Percentiles rank a stretch among this genome's conserved stretches.
phyloP scores from a whole-genome alignment of 805 yeast species.

The Yarrowia sp. region DNA sequence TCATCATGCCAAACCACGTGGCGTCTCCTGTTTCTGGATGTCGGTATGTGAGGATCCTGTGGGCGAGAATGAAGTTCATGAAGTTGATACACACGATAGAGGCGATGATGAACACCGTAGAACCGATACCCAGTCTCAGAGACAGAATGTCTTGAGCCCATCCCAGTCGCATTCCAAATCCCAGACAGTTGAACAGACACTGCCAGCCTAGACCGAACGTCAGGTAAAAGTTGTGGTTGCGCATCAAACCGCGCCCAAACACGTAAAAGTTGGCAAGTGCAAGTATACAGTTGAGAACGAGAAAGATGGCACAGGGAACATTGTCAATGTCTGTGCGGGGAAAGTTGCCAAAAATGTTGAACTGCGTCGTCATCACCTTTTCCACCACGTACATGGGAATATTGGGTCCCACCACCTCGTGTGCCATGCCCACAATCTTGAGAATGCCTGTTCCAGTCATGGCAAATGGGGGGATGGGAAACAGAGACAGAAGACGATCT shows the following conservation, averaged over 20 bases:
- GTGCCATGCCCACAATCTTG: slow-evolving; percentile 6
- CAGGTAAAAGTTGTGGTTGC: slow-evolving; percentile 68
- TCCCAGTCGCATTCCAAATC: slow-evolving; percentile 62
- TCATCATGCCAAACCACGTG: slow-evolving; percentile 56
- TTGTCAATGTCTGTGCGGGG: slow-evolving; percentile 58
- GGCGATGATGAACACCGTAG: slow-evolving; percentile 61
- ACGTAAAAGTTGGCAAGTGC: slow-evolving; percentile 57
- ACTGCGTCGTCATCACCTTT: slow-evolving; percentile 44
- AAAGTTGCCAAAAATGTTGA: slow-evolving; percentile 65
- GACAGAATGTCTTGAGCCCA: slow-evolving; percentile 63
- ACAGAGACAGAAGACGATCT: not conserved
- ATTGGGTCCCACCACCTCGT: not conserved
- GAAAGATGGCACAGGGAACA: slow-evolving; percentile 66
- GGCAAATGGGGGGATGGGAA: slow-evolving; percentile 11
- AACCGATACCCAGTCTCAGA: slow-evolving; percentile 60
- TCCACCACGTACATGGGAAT: slow-evolving; percentile 7
- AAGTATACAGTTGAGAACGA: slow-evolving; percentile 60
- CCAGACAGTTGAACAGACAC: slow-evolving; percentile 61
- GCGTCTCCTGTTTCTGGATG: slow-evolving; percentile 74
- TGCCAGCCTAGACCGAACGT: slow-evolving; percentile 63
- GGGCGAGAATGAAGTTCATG: slow-evolving; percentile 69
- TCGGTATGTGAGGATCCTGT: slow-evolving; percentile 76
- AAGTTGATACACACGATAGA: slow-evolving; percentile 67
- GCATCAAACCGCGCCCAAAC: slow-evolving; percentile 56
- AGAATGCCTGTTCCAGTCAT: slow-evolving; percentile 14